Conservation (phyloP, 2,329 filamentous ascomycete species). For the Cordyceps fumosorosea region DNA sequence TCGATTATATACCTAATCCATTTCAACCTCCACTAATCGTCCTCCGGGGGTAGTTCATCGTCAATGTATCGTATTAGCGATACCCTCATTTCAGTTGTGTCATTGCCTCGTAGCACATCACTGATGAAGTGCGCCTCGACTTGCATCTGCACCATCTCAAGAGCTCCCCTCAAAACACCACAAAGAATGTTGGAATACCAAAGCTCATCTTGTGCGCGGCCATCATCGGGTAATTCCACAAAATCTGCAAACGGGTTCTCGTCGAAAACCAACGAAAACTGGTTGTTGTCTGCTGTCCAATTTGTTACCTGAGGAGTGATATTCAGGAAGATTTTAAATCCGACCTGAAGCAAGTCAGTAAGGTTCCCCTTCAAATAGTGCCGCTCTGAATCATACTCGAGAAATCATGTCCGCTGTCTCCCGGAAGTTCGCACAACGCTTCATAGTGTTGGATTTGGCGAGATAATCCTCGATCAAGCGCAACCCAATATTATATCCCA, state of each 20-base stretch:
- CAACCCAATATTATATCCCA: constrained; percentile 98
- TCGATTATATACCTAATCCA: neutral
- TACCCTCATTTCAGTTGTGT: constrained; percentile 95
- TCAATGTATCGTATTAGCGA: constrained; percentile 91
- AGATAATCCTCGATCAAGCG: constrained; percentile 96
- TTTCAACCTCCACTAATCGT: constrained; percentile 56
- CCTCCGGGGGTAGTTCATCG: constrained; percentile 93
- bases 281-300: constrained; percentile 93
- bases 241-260: constrained; percentile 97
- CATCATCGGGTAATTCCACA: constrained; percentile 94
- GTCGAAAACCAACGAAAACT: constrained; percentile 93
- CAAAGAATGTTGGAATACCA: constrained; percentile 99
- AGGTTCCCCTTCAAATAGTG: neutral
- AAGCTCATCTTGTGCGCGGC: constrained; percentile 87
- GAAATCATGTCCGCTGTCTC: constrained; percentile 97
- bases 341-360: constrained; percentile 53
- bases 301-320: constrained; percentile 89
- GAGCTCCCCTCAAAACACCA: constrained; percentile 78
- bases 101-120: constrained; percentile 85
- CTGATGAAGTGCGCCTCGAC: constrained; percentile 95
- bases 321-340: constrained; percentile 98
- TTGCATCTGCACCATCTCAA: constrained; percentile 99
- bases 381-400: constrained; percentile 49
- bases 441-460: constrained; percentile 85
- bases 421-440: constrained; percentile 83